Percentiles rank a stretch among this genome's conserved stretches.
phyloP scores from a whole-genome alignment of 306 rosid genomes.

The Vigna angularis region DNA sequence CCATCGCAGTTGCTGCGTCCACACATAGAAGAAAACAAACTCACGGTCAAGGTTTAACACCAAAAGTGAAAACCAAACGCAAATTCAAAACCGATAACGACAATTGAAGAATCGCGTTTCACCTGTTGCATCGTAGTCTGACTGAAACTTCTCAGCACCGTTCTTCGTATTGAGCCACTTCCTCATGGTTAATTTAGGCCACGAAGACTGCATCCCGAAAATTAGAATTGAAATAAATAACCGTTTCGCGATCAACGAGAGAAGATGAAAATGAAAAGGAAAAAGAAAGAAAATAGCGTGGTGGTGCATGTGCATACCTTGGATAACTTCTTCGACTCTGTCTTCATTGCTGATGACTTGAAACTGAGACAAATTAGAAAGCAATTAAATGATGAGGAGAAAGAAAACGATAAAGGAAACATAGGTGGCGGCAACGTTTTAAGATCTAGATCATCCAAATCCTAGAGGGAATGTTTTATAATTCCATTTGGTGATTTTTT shows the following conservation, averaged over 20 bases:
- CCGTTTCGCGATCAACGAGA: not conserved
- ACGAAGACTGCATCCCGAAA: slow-evolving; percentile 54
- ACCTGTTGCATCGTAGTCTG: slow-evolving; percentile 59
- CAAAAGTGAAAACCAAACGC: slow-evolving; percentile 13
- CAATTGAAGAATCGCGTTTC: not conserved
- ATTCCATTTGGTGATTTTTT: not conserved
- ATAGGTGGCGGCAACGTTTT: not conserved
- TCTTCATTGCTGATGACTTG: slow-evolving; percentile 65
- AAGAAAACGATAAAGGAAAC: slow-evolving; percentile 1
- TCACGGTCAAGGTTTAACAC: not conserved
- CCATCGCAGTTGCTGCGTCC: slow-evolving; percentile 46
- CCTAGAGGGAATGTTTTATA: slow-evolving; percentile 9
- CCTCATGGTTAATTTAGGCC: slow-evolving; percentile 65
- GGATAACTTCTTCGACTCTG: slow-evolving; percentile 53
- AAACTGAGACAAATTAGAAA: slow-evolving; percentile 26
- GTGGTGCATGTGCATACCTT: slow-evolving; percentile 51
- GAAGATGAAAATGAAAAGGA: not conserved
- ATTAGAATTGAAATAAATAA: not conserved
- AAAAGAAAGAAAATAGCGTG: not conserved
- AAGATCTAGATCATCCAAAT: slow-evolving; percentile 45
- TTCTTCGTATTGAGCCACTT: slow-evolving; percentile 75
- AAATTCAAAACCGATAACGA: not conserved
- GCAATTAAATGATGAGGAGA: slow-evolving; percentile 21
- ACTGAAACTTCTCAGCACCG: slow-evolving; percentile 53
- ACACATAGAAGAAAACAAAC: not conserved